A percentile compares a stretch with the other conserved stretches of the same genome.
These are phyloP conservation scores for Cydonia oblonga DNA, from an alignment of 331 rosid species.

Conservation along the genomic window DNA sequence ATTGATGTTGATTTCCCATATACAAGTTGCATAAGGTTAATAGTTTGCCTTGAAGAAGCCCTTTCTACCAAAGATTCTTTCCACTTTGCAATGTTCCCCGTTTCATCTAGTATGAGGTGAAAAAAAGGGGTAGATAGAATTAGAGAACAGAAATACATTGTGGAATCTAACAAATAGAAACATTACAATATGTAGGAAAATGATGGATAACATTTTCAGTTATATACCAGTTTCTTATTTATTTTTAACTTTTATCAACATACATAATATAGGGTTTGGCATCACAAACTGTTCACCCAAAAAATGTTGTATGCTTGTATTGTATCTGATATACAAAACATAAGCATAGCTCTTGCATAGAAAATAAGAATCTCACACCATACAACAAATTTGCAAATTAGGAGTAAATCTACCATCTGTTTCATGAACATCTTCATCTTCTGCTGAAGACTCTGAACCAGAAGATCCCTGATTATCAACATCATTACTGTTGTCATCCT, in stretches of 20 bases:
- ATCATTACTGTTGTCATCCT: slow-evolving; percentile 13
- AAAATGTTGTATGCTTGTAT: not conserved
- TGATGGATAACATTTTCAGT: not conserved
- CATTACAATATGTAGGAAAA: not conserved
- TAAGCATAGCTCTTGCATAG: not conserved
- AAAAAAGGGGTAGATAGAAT: not conserved
- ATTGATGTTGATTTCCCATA: slow-evolving; percentile 51
- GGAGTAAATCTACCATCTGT: slow-evolving; percentile 29
- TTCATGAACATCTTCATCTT: slow-evolving; percentile 30
- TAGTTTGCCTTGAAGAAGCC: slow-evolving; percentile 35
- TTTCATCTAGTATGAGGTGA: slow-evolving; percentile 24
- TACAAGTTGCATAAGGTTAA: slow-evolving; percentile 78
- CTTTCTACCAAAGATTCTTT: slow-evolving; percentile 60
- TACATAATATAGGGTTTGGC: not conserved
- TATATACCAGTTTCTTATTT: not conserved
- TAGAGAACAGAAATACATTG: slow-evolving; percentile 5
- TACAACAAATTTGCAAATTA: not conserved
- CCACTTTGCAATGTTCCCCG: slow-evolving; percentile 83
- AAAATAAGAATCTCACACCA: slow-evolving; percentile 8
- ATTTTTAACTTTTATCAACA: not conserved
- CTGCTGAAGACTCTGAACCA: slow-evolving; percentile 32
- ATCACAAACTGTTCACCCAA: not conserved
- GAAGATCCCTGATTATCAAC: slow-evolving; percentile 19
- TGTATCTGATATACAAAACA: not conserved
- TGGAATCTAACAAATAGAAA: not conserved